Evolutionary conservation across 352 stramenopile species (phyloP).

Genomic region (Stephanocyclus meneghinianus): DNA sequence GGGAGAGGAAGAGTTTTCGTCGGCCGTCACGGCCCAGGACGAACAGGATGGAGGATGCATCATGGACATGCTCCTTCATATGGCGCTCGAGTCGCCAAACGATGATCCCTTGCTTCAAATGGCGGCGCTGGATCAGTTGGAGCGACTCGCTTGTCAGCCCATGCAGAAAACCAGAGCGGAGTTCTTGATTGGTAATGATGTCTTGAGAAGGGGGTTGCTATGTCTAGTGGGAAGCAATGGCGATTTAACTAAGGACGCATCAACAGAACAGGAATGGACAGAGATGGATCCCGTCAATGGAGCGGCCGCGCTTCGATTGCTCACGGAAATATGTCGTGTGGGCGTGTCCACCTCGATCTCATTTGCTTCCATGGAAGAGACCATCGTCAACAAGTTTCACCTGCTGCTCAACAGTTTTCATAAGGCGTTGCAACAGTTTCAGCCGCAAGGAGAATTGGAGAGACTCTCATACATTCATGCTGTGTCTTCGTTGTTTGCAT

Average conservation of each 20-base stretch:
- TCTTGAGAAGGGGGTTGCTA: constrained; percentile 35
- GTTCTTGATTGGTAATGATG: constrained; percentile 41
- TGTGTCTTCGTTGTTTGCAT: constrained; percentile 44
- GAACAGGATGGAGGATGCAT: constrained; percentile 8
- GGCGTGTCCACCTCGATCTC: constrained; percentile 21
- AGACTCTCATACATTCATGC: constrained; percentile 43
- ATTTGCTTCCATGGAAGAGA: constrained; percentile 13
- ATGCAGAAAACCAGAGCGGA: constrained; percentile 25
- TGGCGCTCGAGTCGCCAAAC: constrained; percentile 35
- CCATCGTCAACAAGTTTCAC: constrained; percentile 28
- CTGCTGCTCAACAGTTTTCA: constrained; percentile 37
- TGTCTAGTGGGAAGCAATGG: constrained; percentile 30
- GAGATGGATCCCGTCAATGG: constrained; percentile 46
- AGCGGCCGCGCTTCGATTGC: constrained; percentile 32
- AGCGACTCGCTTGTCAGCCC: constrained; percentile 26
- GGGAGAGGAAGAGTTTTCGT: constrained; percentile 28
- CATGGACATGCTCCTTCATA: constrained; percentile 35
- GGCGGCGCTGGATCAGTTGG: constrained; percentile 44
- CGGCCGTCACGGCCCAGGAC: constrained; percentile 5
- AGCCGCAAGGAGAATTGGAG: constrained; percentile 39
- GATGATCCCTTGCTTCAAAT: constrained; percentile 44
- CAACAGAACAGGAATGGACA: constrained; percentile 15
- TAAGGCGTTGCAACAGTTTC: constrained; percentile 30
- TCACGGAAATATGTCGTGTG: constrained; percentile 49
- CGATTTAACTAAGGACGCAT: constrained; percentile 21